Base-by-base conservation (phyloP, 225 moss, liverwort and hornwort species). In the Rhytidiadelphus loreus region DNA sequence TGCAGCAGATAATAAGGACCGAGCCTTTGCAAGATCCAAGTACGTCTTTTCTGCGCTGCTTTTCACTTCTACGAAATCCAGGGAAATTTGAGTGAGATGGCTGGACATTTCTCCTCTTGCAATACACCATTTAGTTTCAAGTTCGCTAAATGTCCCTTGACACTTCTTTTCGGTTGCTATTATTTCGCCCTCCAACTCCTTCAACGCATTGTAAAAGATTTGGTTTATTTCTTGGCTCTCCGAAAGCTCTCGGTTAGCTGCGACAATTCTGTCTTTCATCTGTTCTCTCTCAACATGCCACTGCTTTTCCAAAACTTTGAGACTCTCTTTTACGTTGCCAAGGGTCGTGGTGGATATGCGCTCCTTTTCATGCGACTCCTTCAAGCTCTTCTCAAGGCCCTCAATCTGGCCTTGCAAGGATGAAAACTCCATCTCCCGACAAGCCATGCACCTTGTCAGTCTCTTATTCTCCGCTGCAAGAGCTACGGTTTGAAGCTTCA, bases 361-460 rank as follows among this genome's bases (percentile, higher is more conserved):
- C 86, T 90, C 88, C 83, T 91, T 88, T 63, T 90, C 93, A 83
- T 85, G 87, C 12, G 92, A 92, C 73, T 88, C 91, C 74, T 92
- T 92, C 58, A 94, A 71, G 68, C 72, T 90, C 53, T 43, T 88
- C 87, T 92, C 92, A 63, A 93, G 91, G 63, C 8, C 86, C 52
- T 87, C 89, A 81, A 91, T 86, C 87, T 92, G 91, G 18, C 28
- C 80, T 89, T 91, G 92, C 57, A 94, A 86, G 25, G 87, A 91
- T 64, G 89, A 88, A 69, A 90, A 93, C 70, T 94, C 94, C 86
- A 92, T 94, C 87, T 94, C 94, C n/a, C 88, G 90, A 87, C 92
- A 92, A 86, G 93, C 92, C 92, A 94, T 91, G 84, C 93, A 94
- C 77, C 91, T 92, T 50, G 80, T 91, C 83, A 94, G 63, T 84